Base-by-base conservation (phyloP, 495 filamentous ascomycete species). In the Paragyromitra xinjiangensis region DNA sequence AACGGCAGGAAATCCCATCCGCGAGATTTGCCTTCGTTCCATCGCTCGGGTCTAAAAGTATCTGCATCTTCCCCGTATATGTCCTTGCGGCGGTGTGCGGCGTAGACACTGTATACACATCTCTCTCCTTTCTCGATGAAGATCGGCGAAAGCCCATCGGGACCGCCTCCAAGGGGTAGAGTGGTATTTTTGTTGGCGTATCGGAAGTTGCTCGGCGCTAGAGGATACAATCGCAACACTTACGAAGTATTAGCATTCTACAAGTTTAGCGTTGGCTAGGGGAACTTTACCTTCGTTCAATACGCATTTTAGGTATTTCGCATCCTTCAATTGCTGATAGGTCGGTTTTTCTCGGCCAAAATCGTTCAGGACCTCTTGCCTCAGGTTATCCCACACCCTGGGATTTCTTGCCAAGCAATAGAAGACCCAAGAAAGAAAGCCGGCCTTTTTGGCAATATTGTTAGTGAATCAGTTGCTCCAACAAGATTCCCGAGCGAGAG, bases 1-100 rank as follows among this genome's bases (percentile, higher is more conserved):
- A 90, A 91, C 3, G 88, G 88, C 42, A 91, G 71, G 73, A 85
- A 91, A 8, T 87, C 85, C 84, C 86, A 90, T 3, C 87, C 87
- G 24, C 79, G 82, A 70, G 83, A 51, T 48, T 85, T 69, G 68
- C 83, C 73, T 82, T 82, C 83, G 2, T 84, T 83, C 88, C 88
- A 92, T 67, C 90, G 83, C 67, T 91, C 87, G 0, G 90, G 90
- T n/a, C 85, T 84, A 79, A 88, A 91, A 14, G 86, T 81, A 0
- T 86, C 83, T 0, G 88, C 86, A 71, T 91, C 88, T 3, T 83
- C 72, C 0, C 87, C 89, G 81, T 87, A 91, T 14, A 91, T 78
- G 45, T 88, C 87, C 71, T 87, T 86, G n/a, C 85, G 85, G 4
- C 87, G 87, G 68, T 90, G 88, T 81, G 90, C 86, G 12, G 84